These are phyloP conservation scores for Plasmopara viticola DNA, from an alignment of 352 stramenopile species.

Conservation along the genomic window DNA sequence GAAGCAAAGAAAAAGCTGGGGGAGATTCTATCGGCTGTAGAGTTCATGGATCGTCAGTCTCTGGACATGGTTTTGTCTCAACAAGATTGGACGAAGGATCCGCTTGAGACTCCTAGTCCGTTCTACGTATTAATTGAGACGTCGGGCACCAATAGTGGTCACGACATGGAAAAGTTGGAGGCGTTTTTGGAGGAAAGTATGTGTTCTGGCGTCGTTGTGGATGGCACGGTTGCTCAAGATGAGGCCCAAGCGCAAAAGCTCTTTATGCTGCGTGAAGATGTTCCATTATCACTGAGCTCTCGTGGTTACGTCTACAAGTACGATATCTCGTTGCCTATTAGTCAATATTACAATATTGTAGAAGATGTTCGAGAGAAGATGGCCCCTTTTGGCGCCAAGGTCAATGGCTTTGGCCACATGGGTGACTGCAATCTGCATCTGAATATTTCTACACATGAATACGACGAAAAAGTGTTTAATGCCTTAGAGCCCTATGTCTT, in stretches of 20 bases:
- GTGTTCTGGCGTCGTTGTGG: slow-evolving; percentile 62
- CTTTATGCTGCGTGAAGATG: slow-evolving; percentile 93
- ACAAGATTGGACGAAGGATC: slow-evolving; percentile 65
- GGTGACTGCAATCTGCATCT: slow-evolving; percentile 96
- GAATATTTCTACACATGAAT: slow-evolving; percentile 85
- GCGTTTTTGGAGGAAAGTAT: slow-evolving; percentile 75
- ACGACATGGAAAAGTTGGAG: slow-evolving; percentile 92
- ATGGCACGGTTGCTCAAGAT: slow-evolving; percentile 92
- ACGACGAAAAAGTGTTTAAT: slow-evolving; percentile 60
- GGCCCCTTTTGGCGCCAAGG: slow-evolving; percentile 33
- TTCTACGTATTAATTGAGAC: slow-evolving; percentile 97
- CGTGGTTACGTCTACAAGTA: slow-evolving; percentile 97
- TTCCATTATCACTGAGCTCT: slow-evolving; percentile 82
- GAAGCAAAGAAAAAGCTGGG: slow-evolving; percentile 85
- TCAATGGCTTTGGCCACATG: slow-evolving; percentile 92
- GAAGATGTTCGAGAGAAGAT: slow-evolving; percentile 69
- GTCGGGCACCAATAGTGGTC: slow-evolving; percentile 83
- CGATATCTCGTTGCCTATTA: slow-evolving; percentile 91
- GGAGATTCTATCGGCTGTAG: slow-evolving; percentile 93
- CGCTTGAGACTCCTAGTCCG: slow-evolving; percentile 48
- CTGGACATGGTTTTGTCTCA: slow-evolving; percentile 83
- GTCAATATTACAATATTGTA: slow-evolving; percentile 88
- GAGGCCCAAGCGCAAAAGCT: slow-evolving; percentile 85
- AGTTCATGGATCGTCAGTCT: slow-evolving; percentile 92
- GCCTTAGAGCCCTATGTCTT: slow-evolving; percentile 75